Evolutionary conservation across 179 eudicot genomes (phyloP).

Genomic region (Silene coronaria): DNA sequence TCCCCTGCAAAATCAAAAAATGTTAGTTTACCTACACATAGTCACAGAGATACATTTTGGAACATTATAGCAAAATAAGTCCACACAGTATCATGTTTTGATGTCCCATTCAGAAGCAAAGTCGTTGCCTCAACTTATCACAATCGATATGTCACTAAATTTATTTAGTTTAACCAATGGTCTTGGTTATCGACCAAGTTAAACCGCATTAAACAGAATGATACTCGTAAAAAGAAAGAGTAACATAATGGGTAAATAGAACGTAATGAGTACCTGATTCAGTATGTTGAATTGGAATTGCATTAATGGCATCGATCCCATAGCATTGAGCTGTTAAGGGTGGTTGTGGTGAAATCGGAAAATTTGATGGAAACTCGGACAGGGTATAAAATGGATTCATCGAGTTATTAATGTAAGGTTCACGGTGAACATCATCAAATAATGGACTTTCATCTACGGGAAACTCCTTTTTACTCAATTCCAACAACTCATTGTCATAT

Average conservation of each 20-base stretch:
- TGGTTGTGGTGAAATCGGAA: not conserved
- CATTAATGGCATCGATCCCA: not conserved
- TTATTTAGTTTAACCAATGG: too few species aligned
- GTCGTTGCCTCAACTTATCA: too few species aligned
- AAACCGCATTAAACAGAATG: not conserved
- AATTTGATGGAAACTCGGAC: not conserved
- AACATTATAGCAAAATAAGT: too few species aligned
- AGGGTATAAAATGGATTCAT: not conserved
- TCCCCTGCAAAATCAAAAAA: not conserved
- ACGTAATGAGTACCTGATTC: not conserved
- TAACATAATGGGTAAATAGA: not conserved
- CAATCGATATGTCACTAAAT: too few species aligned
- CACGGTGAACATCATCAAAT: constrained; percentile 21
- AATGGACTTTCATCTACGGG: constrained; percentile 26
- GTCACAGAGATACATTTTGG: too few species aligned
- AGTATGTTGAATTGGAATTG: not conserved
- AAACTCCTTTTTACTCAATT: constrained; percentile 36
- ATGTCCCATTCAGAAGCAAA: too few species aligned
- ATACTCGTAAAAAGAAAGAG: too few species aligned
- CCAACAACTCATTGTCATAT: constrained; percentile 26
- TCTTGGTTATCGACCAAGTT: too few species aligned
- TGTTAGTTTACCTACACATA: too few species aligned
- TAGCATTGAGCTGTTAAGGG: not conserved
- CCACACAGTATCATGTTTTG: too few species aligned
- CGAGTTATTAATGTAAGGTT: not conserved